Percentiles rank a stretch among this genome's conserved stretches.
These are phyloP conservation scores for Fusarium sp. DNA, from an alignment of 2,329 filamentous ascomycete genomes.

Conservation along the genomic window DNA sequence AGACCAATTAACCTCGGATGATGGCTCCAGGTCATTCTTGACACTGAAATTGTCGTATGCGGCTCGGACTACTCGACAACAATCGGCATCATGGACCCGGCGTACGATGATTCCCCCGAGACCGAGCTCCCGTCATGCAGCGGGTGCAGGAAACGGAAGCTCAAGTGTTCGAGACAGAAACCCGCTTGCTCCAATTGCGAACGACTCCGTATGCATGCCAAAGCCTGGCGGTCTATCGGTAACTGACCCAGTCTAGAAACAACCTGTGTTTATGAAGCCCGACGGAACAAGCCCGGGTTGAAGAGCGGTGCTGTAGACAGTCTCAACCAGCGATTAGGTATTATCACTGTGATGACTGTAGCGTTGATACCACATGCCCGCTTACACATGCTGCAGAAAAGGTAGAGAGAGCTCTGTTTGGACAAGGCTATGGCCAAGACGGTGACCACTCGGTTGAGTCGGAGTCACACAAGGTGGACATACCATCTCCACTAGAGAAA, in stretches of 20 bases:
- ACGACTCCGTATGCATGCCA: slow-evolving; percentile 17
- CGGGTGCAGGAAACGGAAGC: slow-evolving; percentile 32
- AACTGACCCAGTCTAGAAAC: slow-evolving; percentile 1
- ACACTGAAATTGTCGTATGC: not conserved
- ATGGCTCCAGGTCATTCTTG: not conserved
- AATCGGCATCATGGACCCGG: slow-evolving; percentile 1
- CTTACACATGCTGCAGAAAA: not conserved
- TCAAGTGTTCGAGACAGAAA: slow-evolving; percentile 31
- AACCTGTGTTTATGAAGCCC: slow-evolving; percentile 11
- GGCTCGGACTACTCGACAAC: not conserved
- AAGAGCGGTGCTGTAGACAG: slow-evolving; percentile 29
- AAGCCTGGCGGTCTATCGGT: no score
- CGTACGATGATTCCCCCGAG: slow-evolving; percentile 20
- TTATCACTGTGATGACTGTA: no score
- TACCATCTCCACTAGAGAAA: not conserved
- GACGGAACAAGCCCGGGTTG: slow-evolving; percentile 23
- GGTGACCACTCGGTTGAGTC: not conserved
- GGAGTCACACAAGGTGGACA: not conserved
- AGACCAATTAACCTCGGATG: not conserved
- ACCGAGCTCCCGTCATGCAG: slow-evolving; percentile 27
- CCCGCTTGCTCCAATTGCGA: slow-evolving; percentile 31
- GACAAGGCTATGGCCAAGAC: not conserved
- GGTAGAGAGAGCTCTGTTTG: slow-evolving; percentile 5
- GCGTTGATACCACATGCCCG: no score
- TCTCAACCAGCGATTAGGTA: slow-evolving; percentile 23